Evolutionary conservation across 495 filamentous ascomycete species (phyloP), one percentile per base, ranked within the genome.

Genomic region (Penicillium riverlandense): DNA sequence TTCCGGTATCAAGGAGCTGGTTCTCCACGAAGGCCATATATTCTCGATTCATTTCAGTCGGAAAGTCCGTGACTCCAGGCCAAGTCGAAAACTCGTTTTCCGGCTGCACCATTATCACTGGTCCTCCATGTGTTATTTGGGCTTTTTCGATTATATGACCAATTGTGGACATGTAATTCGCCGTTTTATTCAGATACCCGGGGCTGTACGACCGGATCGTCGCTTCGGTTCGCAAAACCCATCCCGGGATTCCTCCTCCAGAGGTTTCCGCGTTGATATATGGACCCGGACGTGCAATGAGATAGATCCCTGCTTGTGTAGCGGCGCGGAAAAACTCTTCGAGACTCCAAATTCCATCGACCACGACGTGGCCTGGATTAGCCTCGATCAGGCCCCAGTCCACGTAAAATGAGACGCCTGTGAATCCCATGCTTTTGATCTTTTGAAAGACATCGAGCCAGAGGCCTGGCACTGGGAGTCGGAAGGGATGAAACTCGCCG

Each of bases 391-490:
- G 62, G 9, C 78, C 81, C 85, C 82, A 90, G 49, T 86, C 71
- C 2, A 76, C 61, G 52, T 86, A 86, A 58, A 88, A 85, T 0
- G 78, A 83, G 10, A 85, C 80, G 4, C 70, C 66, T 35, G 77
- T 84, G 53, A 83, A 85, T 1, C 85, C 85, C 5, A 86, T 60
- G n/a, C 80, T 77, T 53, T 77, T 83, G 48, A 85, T 74, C 56
- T 90, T 88, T 54, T 87, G 77, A 49, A 90, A 82, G n/a, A 88
- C 63, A 52, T 88, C 85, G 16, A 82, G 70, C 74, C 77, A 86
- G 4, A 88, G 70, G 28, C 71, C 70, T 0, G 82, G 75, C 4
- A 86, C 82, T 1, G 85, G 85, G 7, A 88, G 72, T 27, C 74
- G 60, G 55, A 76, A 85, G 4, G 81, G 82, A 50, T 86, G 83